Percentiles rank a stretch among this genome's conserved stretches.
These are phyloP conservation scores for Botrytis hyacinthi DNA, from an alignment of 2,329 filamentous ascomycete genomes.

Conservation along the genomic window DNA sequence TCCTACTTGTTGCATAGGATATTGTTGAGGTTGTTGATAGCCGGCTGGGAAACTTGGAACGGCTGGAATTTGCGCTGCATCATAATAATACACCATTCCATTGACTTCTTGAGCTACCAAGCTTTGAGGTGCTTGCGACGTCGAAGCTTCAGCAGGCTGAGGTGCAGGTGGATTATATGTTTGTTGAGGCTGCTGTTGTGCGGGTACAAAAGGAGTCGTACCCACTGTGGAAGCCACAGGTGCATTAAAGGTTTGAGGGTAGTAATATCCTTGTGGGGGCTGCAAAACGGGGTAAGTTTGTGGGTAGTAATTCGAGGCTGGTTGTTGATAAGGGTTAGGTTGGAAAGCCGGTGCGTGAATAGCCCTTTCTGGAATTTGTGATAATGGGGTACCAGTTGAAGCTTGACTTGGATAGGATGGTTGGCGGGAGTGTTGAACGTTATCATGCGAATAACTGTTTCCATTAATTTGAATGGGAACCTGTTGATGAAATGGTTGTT, in stretches of 20 bases:
- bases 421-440: constrained; percentile 60
- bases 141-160: constrained; percentile 21
- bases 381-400: constrained; percentile 75
- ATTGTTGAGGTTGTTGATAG: constrained; percentile 53
- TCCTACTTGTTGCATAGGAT: constrained; percentile 50
- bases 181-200: constrained; percentile 36
- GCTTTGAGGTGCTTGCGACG: constrained; percentile 48
- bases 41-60: constrained; percentile 42
- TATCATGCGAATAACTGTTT: constrained; percentile 53
- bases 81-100: constrained; percentile 95
- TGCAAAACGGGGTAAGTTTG: constrained; percentile 55
- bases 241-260: constrained; percentile 53
- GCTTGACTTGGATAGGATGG: constrained; percentile 68
- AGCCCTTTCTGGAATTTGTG: constrained; percentile 88
- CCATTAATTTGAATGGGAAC: constrained; percentile 72
- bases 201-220: constrained; percentile 34
- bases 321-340: constrained; percentile 62
- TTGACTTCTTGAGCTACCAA: constrained; percentile 83
- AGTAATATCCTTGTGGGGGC: constrained; percentile 65
- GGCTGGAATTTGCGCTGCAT: constrained; percentile 66
- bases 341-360: constrained; percentile 91
- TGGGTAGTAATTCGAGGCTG: constrained; percentile 53
- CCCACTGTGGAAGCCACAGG: constrained; percentile 44
- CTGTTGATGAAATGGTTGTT: constrained; percentile 92
- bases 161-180: constrained; percentile 30